These are phyloP conservation scores for Aspergillus funiculosus DNA, from an alignment of 495 filamentous ascomycete species.

Conservation along the genomic window DNA sequence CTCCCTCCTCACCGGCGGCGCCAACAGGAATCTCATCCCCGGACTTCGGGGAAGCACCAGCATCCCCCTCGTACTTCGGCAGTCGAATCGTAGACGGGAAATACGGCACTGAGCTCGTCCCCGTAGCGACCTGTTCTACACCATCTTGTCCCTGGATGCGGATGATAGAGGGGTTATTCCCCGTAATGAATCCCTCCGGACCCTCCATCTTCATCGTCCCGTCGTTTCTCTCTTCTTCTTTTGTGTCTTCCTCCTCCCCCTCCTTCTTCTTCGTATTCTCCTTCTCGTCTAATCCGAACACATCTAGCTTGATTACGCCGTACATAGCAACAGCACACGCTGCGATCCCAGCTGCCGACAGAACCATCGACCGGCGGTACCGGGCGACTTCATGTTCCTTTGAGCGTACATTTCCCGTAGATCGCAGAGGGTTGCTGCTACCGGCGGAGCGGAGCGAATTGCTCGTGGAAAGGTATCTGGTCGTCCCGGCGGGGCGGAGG, in stretches of 20 bases:
- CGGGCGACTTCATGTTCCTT: constrained; percentile 23
- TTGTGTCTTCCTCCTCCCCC: neutral
- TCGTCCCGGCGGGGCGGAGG: constrained; percentile 12
- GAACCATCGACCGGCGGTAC: constrained; percentile 28
- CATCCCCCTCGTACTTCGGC: constrained; percentile 32
- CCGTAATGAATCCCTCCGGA: constrained; percentile 35
- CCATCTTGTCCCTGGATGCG: constrained; percentile 49
- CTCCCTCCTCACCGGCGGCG: constrained; percentile 24
- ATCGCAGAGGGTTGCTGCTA: constrained; percentile 28
- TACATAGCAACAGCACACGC: constrained; percentile 36
- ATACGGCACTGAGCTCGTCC: constrained; percentile 73
- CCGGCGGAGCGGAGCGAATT: constrained; percentile 24
- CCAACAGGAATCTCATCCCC: constrained; percentile 30
- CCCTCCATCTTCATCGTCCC: constrained; percentile 36
- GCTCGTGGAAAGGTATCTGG: constrained; percentile 28
- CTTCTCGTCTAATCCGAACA: constrained; percentile 30
- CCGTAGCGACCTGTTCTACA: constrained; percentile 65
- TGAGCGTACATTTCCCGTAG: constrained; percentile 9
- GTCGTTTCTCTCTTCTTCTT: neutral
- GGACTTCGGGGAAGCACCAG: constrained; percentile 33
- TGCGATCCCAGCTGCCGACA: constrained; percentile 35
- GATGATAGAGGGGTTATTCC: constrained; percentile 34
- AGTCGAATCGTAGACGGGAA: constrained; percentile 72
- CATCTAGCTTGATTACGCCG: constrained; percentile 34
- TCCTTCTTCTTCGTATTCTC: neutral